These are phyloP conservation scores for Calonectria crousiana DNA, from an alignment of 2,329 filamentous ascomycete species.

Conservation along the genomic window DNA sequence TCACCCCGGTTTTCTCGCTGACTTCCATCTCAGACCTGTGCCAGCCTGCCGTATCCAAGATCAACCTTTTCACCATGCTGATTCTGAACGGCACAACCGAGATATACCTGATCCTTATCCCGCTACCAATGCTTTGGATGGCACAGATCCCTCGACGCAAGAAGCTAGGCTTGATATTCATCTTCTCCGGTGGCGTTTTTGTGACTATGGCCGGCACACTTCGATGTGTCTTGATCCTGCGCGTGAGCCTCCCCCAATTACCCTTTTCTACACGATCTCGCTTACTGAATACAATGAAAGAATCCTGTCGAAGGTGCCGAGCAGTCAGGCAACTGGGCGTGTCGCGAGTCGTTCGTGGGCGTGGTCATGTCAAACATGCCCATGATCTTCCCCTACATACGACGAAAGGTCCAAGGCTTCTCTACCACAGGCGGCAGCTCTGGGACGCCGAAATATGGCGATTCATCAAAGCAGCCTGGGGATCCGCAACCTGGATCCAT, in stretches of 20 bases:
- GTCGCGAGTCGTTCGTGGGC: not conserved
- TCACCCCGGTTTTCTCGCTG: too few relatives aligned
- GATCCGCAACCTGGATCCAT: not conserved
- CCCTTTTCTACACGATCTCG: not conserved
- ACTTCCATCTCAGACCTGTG: not conserved
- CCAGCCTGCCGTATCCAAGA: not conserved
- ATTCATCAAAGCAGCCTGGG: not conserved
- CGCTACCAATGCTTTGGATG: not conserved
- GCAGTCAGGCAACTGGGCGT: not conserved
- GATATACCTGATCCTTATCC: not conserved
- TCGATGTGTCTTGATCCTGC: not conserved
- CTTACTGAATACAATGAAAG: not conserved
- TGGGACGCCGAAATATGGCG: not conserved
- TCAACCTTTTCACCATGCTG: not conserved
- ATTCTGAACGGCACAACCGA: not conserved
- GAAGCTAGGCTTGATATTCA: not conserved
- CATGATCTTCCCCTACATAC: not conserved
- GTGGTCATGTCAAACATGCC: conserved; percentile 12
- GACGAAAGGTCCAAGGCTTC: not conserved
- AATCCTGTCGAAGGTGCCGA: not conserved
- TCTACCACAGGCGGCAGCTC: not conserved
- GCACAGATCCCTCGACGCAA: not conserved
- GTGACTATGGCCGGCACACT: not conserved
- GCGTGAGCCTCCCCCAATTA: not conserved
- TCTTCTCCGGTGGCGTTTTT: not conserved